These are phyloP conservation scores for Kregervanrija pseudodelftensis DNA, from an alignment of 805 yeast species.

Conservation along the genomic window DNA sequence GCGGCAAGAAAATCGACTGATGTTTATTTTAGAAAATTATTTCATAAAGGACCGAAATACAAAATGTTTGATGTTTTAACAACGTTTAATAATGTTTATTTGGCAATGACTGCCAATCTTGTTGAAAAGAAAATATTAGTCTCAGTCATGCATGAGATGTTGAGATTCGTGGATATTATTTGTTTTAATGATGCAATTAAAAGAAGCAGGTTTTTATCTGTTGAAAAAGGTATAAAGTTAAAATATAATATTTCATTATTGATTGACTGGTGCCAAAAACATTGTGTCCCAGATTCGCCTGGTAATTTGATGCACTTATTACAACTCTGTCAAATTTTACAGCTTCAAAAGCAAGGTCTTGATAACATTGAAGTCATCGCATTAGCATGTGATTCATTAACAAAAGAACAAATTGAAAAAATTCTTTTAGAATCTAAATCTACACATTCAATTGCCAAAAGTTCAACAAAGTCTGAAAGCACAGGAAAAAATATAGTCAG, in stretches of 20 bases:
- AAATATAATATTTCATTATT: conserved; percentile 7
- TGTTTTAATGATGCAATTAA: conserved; percentile 8
- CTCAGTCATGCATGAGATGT: conserved; percentile 6
- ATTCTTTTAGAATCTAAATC: conserved; percentile 5
- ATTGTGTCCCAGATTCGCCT: conserved; percentile 10
- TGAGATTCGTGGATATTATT: conserved; percentile 6
- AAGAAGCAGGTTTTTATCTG: conserved; percentile 3
- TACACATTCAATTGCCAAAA: too few species aligned
- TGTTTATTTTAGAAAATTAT: conserved; percentile 3
- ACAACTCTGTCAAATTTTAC: conserved; percentile 8
- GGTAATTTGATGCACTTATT: conserved; percentile 6
- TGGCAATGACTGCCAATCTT: conserved; percentile 7
- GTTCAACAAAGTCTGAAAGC: too few species aligned
- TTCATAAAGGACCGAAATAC: conserved; percentile 5
- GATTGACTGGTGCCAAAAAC: conserved; percentile 11
- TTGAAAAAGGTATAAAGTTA: conserved; percentile 2
- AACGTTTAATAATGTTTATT: conserved; percentile 6
- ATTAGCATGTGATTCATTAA: conserved; percentile 3
- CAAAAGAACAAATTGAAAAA: conserved; percentile 5
- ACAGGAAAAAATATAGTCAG: not conserved
- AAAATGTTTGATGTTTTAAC: conserved; percentile 7
- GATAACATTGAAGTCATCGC: conserved; percentile 5
- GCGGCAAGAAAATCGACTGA: not conserved
- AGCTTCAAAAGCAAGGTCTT: conserved; percentile 8
- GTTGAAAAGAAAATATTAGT: conserved; percentile 4